These are phyloP conservation scores for Lanmaoa rubissima DNA, from an alignment of 768 basidiomycete genomes.

Conservation along the genomic window DNA sequence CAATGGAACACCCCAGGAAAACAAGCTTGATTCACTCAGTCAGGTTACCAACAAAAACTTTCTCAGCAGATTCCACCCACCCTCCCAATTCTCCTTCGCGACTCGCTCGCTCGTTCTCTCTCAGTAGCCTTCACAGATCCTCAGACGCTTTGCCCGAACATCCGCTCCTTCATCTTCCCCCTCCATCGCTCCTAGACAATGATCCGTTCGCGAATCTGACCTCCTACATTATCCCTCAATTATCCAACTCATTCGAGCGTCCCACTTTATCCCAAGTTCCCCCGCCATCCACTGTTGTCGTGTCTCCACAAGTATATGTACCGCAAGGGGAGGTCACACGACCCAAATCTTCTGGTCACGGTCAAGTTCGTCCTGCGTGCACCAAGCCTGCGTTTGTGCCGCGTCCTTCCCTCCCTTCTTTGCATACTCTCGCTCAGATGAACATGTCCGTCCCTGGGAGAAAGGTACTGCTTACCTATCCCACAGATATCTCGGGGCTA, in stretches of 20 bases:
- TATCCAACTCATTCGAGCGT: not conserved
- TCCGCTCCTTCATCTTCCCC: slow-evolving; percentile 1
- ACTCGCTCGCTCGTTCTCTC: slow-evolving; percentile 17
- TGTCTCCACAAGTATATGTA: slow-evolving; percentile 9
- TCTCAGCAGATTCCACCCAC: not conserved
- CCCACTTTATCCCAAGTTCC: slow-evolving; percentile 9
- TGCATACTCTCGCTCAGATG: slow-evolving; percentile 38
- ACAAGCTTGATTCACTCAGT: not conserved
- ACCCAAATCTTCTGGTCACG: slow-evolving; percentile 35
- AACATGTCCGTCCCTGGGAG: slow-evolving; percentile 33
- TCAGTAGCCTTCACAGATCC: not conserved
- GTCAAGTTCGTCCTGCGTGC: slow-evolving; percentile 39
- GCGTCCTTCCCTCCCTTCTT: slow-evolving; percentile 43
- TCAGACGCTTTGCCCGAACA: not conserved
- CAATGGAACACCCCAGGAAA: slow-evolving; percentile 1
- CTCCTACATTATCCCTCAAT: slow-evolving; percentile 15
- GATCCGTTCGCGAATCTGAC: slow-evolving; percentile 70
- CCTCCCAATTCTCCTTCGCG: not conserved
- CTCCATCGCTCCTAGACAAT: slow-evolving; percentile 50
- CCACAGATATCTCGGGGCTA: not conserved
- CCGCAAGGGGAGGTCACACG: slow-evolving; percentile 17
- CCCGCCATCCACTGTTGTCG: slow-evolving; percentile 11
- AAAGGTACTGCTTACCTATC: slow-evolving; percentile 32
- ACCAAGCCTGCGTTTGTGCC: slow-evolving; percentile 41
- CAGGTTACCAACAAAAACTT: not conserved